Base-by-base conservation (phyloP, 75 land plant genomes). In the Selaginella moellendorffii region DNA sequence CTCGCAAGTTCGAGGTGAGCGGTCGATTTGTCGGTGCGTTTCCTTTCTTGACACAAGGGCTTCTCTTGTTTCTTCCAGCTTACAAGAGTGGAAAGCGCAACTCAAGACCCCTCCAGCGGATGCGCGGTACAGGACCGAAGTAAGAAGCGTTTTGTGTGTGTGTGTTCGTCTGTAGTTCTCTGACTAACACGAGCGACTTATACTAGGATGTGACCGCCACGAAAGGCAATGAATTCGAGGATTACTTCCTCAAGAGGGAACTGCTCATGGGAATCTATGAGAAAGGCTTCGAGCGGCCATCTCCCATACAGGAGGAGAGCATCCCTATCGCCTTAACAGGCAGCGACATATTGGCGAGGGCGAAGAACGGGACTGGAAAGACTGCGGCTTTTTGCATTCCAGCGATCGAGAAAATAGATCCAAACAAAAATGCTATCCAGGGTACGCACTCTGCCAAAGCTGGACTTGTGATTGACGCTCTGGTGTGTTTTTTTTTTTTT, bases 131-230 rank as follows among this genome's bases (percentile, higher is more conserved):
- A 86, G 59, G 72, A 89, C 96, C 30, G 96, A 89, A 83, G 95
- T 88, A 78, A 58, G 64, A n/a, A n/a, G n/a, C n/a, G n/a, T n/a
- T n/a, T n/a, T n/a, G n/a, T n/a, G n/a, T n/a, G n/a, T n/a, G n/a
- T n/a, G n/a, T n/a, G n/a, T n/a, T 12, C 78, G n/a, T n/a, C n/a
- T n/a, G n/a, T n/a, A n/a, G n/a, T n/a, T n/a, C n/a, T n/a, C n/a
- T n/a, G n/a, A n/a, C n/a, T n/a, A n/a, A n/a, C n/a, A n/a, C n/a
- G n/a, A n/a, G n/a, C n/a, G n/a, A n/a, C n/a, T n/a, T n/a, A n/a
- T n/a, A n/a, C n/a, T n/a, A 90, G 97, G 93, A 91, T 87, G 97
- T 91, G 1, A 87, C 97, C 31, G 88, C 97, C 8, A 91, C 92
- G 1, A 91, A 91, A 63, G 97, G 97, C 62, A 91, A 91, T 76